Conservation (phyloP, 768 basidiomycete species). For the Russula sp. region DNA sequence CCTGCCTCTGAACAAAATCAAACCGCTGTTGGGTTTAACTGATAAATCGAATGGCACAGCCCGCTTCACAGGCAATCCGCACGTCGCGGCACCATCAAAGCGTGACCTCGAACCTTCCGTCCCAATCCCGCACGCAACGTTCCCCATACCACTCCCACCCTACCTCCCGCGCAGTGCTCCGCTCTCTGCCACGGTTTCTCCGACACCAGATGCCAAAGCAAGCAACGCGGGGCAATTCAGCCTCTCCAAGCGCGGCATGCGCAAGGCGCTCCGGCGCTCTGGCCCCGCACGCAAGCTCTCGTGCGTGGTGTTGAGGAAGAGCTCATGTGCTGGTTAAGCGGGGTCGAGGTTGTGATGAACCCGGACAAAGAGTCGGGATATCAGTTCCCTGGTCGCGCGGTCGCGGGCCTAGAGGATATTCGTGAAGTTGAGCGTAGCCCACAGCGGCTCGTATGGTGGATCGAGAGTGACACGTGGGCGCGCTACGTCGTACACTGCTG, state of each 20-base stretch:
- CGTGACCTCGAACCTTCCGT: slow-evolving; percentile 50
- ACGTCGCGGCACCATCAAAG: slow-evolving; percentile 61
- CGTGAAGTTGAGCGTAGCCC: slow-evolving; percentile 66
- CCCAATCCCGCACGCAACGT: slow-evolving; percentile 53
- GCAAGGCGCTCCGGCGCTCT: slow-evolving; percentile 59
- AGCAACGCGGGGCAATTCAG: slow-evolving; percentile 76
- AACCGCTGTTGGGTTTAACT: neutral
- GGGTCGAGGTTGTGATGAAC: slow-evolving; percentile 54
- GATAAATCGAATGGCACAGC: slow-evolving; percentile 43
- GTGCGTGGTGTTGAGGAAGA: slow-evolving; percentile 67
- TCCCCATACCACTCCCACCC: slow-evolving; percentile 70
- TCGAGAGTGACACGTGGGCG: slow-evolving; percentile 66
- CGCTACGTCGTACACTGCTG: slow-evolving; percentile 82
- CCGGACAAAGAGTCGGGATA: slow-evolving; percentile 41
- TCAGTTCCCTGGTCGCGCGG: slow-evolving; percentile 42
- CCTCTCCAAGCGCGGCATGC: slow-evolving; percentile 70
- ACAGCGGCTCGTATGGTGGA: slow-evolving; percentile 69
- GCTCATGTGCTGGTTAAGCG: slow-evolving; percentile 58
- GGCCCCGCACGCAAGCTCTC: slow-evolving; percentile 60
- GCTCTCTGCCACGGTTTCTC: slow-evolving; percentile 44
- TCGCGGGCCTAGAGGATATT: slow-evolving; percentile 55
- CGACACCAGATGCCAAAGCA: slow-evolving; percentile 46
- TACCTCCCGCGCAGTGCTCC: slow-evolving; percentile 62
- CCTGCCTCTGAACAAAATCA: too few relatives aligned
- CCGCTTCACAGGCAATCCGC: slow-evolving; percentile 67